Conservation (phyloP, 2,329 filamentous ascomycete species). For the Diaporthe citrichinensis region DNA sequence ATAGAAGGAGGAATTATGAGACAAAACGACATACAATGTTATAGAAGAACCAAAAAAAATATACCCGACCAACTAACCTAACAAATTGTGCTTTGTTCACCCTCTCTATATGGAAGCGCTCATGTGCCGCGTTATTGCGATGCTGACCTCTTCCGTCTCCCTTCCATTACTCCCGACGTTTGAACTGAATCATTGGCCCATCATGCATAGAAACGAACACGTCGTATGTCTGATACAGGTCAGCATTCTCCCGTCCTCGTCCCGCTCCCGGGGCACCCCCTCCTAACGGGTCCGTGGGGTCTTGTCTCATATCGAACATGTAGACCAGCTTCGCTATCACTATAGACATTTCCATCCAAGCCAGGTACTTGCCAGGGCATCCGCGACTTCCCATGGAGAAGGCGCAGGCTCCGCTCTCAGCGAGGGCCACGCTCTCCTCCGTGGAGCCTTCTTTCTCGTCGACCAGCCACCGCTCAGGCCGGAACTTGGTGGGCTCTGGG, state of each 20-base stretch:
- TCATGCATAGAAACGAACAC: conserved; percentile 19
- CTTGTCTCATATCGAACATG: conserved; percentile 23
- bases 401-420: conserved; percentile 15
- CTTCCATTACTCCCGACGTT: neutral
- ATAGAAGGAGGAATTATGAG: neutral
- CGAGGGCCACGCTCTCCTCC: conserved; percentile 2
- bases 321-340: conserved; percentile 27
- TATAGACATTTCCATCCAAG: conserved; percentile 30
- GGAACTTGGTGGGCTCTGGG: conserved; percentile 25
- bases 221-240: conserved; percentile 22
- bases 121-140: neutral
- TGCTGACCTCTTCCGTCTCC: neutral
- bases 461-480: conserved; percentile 33
- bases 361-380: conserved; percentile 35
- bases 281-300: conserved; percentile 4
- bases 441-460: conserved; percentile 10
- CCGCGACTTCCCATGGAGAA: conserved; percentile 32
- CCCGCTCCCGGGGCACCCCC: conserved; percentile 10
- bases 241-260: conserved; percentile 5
- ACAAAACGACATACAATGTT: neutral
- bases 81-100: neutral
- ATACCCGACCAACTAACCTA: neutral
- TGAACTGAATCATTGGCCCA: conserved; percentile 31
- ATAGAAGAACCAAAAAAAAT: neutral
- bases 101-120: neutral